Evolutionary conservation across 805 yeast species (phyloP).

Genomic region (Nakazawaea ishiwadae): DNA sequence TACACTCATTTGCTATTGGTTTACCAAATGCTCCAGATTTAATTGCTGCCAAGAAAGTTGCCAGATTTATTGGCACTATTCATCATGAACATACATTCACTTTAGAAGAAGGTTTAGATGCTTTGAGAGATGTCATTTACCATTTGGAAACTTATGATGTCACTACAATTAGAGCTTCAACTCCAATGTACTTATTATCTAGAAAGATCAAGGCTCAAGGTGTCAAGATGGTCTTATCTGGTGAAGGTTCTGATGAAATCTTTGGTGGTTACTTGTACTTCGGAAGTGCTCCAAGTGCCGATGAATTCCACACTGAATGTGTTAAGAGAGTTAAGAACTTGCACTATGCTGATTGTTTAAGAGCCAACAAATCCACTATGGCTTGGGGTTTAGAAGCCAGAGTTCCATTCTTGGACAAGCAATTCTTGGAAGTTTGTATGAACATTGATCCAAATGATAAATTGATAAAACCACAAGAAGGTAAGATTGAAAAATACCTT

Average conservation of each 20-base stretch:
- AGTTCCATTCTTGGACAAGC: slow-evolving; percentile 96
- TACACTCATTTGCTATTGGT: slow-evolving; percentile 97
- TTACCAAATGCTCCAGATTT: slow-evolving; percentile 97
- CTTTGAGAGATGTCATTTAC: slow-evolving; percentile 88
- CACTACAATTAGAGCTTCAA: slow-evolving; percentile 97
- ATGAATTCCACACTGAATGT: slow-evolving; percentile 93
- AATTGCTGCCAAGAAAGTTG: slow-evolving; percentile 93
- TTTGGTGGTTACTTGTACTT: slow-evolving; percentile 98
- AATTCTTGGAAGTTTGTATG: slow-evolving; percentile 89
- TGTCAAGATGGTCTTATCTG: slow-evolving; percentile 97
- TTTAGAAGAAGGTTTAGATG: slow-evolving; percentile 93
- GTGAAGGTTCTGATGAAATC: slow-evolving; percentile 99
- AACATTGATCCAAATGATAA: slow-evolving; percentile 93
- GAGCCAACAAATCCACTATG: slow-evolving; percentile 99
- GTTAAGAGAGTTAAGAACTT: slow-evolving; percentile 96
- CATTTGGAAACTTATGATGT: slow-evolving; percentile 98
- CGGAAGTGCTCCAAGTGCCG: slow-evolving; percentile 91
- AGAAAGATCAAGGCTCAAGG: slow-evolving; percentile 99
- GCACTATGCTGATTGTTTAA: slow-evolving; percentile 93
- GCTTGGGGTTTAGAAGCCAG: slow-evolving; percentile 99
- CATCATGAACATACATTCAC: slow-evolving; percentile 99
- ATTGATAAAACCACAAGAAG: slow-evolving; percentile 66
- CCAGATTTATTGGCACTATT: slow-evolving; percentile 90
- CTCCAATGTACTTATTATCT: slow-evolving; percentile 95
- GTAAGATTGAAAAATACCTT: slow-evolving; percentile 89